Percentiles rank a stretch among this genome's conserved stretches.
Conservation (phyloP, 179 eudicot species). For the Pouteria campechiana region DNA sequence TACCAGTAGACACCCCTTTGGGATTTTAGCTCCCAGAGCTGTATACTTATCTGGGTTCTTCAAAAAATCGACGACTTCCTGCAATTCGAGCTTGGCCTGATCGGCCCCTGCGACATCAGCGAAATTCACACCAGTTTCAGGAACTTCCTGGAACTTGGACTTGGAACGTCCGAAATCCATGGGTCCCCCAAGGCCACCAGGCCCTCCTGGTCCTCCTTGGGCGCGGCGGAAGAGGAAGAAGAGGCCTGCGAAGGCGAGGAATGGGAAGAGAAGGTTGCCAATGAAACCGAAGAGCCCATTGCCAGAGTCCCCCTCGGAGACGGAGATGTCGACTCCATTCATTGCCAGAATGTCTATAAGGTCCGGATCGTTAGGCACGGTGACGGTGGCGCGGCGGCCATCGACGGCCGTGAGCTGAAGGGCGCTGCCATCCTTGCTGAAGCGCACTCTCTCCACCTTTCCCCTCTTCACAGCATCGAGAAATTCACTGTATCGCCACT, state of each 20-base stretch:
- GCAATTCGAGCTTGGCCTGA: conserved; percentile 88
- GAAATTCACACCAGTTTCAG: conserved; percentile 84
- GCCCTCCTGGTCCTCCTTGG: conserved; percentile 97
- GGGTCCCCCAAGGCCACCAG: conserved; percentile 97
- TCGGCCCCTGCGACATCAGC: conserved; percentile 97
- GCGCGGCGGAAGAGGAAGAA: conserved; percentile 73
- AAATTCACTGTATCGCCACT: conserved; percentile 97
- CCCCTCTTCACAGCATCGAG: conserved; percentile 94
- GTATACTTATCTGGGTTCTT: conserved; percentile 98
- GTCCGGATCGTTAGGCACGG: conserved; percentile 93
- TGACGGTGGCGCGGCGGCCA: conserved; percentile 70
- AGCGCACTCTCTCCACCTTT: conserved; percentile 87
- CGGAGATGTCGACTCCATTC: conserved; percentile 96
- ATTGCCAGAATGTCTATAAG: conserved; percentile 85
- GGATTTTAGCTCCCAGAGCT: conserved; percentile 86
- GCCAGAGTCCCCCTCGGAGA: conserved; percentile 80
- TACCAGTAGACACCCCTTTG: conserved; percentile 86
- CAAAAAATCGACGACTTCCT: conserved; percentile 94
- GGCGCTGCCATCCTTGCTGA: conserved; percentile 67
- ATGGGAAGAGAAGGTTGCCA: conserved; percentile 77
- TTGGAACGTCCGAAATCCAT: conserved; percentile 97
- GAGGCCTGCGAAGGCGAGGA: conserved; percentile 81
- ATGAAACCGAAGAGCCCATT: conserved; percentile 70
- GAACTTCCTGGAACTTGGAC: conserved; percentile 98
- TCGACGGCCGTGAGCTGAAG: conserved; percentile 84